Evolutionary conservation across 2,329 filamentous ascomycete genomes (phyloP), one percentile per base, ranked within the genome.

Genomic region (Ophiostoma angusticollis): DNA sequence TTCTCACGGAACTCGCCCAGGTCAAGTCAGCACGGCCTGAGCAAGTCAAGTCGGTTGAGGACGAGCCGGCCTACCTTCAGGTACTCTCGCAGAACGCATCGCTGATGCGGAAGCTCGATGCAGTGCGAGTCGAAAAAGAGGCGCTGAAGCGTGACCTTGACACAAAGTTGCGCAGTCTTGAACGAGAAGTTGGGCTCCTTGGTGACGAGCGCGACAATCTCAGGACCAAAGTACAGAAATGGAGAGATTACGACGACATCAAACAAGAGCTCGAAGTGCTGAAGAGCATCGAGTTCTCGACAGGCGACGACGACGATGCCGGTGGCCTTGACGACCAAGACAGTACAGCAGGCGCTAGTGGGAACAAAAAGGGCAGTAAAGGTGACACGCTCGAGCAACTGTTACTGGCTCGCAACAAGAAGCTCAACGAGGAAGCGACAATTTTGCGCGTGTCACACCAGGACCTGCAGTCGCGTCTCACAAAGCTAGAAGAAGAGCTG

Each of bases 271-370:
- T 98, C 3, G 89, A 96, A 52, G 87, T 96, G 45, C 73, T 98
- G 44, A 94, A 94, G 72, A 93, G 89, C 49, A 95, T 98, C 50
- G 91, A 98, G 56, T 94, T 98, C 52, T 84, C 89, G 2, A 89
- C 84, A 1, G 87, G 84, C 7, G 83, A 89, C 45, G 86, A 93
- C 44, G 83, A 87, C 33, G 78, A 81, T 2, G 63, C 68, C 8
- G 28, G 4, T 16, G 34, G 8, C 14, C 54, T 60, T 22, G 66
- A 64, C 13, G 62, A 28, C 25, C 25, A 28, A 5, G 11, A 28
- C 25, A 13, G 25, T n/a, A 28, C 25, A 28, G n/a, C 25, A 9
- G n/a, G 63, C 28, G 49, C 58, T 21, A 14, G n/a, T 22, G 47
- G 58, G 3, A 63, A 65, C 19, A 52, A 56, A 5, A 49, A 52